These are phyloP conservation scores for Cyberlindnera bimundalis DNA, from an alignment of 805 yeast species.

Conservation along the genomic window DNA sequence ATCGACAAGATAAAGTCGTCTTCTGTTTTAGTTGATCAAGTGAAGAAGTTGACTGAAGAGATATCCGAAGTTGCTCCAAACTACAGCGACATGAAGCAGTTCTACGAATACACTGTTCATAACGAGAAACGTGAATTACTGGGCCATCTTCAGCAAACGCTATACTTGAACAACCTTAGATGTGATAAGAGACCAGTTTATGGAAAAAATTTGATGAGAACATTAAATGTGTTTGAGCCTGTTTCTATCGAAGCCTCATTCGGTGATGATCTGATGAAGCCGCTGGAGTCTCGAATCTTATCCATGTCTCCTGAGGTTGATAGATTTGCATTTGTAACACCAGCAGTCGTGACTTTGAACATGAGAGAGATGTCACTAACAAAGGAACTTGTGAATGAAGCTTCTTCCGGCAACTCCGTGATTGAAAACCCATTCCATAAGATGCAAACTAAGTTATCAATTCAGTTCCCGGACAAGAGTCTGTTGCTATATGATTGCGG, in stretches of 20 bases:
- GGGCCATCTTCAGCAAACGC: slow-evolving; percentile 50
- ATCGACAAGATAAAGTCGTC: slow-evolving; percentile 46
- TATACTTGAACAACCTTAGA: slow-evolving; percentile 63
- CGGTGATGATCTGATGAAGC: slow-evolving; percentile 35
- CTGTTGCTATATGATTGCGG: slow-evolving; percentile 95
- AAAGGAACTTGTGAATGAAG: slow-evolving; percentile 28
- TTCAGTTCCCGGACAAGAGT: slow-evolving; percentile 95
- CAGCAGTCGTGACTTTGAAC: slow-evolving; percentile 76
- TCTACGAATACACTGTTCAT: slow-evolving; percentile 54
- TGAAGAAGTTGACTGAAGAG: slow-evolving; percentile 37
- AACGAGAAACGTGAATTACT: slow-evolving; percentile 48
- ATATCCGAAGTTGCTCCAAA: slow-evolving; percentile 30
- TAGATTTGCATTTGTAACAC: slow-evolving; percentile 83
- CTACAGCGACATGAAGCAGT: slow-evolving; percentile 44
- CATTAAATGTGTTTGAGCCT: slow-evolving; percentile 36
- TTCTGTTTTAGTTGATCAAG: slow-evolving; percentile 40
- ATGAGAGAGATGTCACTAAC: slow-evolving; percentile 54
- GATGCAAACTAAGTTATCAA: slow-evolving; percentile 79
- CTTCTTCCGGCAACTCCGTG: slow-evolving; percentile 30
- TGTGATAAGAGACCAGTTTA: slow-evolving; percentile 64
- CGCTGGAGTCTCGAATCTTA: slow-evolving; percentile 38
- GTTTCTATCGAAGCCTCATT: slow-evolving; percentile 19
- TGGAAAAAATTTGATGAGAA: slow-evolving; percentile 54
- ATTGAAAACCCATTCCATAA: slow-evolving; percentile 63
- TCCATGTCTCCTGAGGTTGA: slow-evolving; percentile 53